A percentile compares a stretch with the other conserved stretches of the same genome.
Conservation (phyloP, 2,329 filamentous ascomycete species). For the Botryotinia narcissicola region DNA sequence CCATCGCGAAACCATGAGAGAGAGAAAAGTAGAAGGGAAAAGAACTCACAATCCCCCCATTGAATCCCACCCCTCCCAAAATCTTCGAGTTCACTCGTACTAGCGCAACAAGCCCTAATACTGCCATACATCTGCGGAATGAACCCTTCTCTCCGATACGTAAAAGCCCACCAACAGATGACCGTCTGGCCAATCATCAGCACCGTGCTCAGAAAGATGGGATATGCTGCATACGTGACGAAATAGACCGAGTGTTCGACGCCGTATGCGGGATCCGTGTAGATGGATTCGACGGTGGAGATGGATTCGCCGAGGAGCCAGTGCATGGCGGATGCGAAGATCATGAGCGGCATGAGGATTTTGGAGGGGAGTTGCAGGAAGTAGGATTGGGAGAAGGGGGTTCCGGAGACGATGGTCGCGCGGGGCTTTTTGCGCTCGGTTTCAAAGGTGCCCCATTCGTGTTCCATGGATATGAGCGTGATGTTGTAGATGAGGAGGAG, state of each 20-base stretch:
- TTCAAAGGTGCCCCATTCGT: conserved; percentile 30
- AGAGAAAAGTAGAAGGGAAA: too few species aligned
- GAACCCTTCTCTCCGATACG: conserved; percentile 27
- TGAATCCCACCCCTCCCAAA: conserved; percentile 24
- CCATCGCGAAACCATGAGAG: not conserved
- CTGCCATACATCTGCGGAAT: conserved; percentile 31
- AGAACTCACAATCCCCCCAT: conserved; percentile 28
- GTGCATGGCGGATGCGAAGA: conserved; percentile 27
- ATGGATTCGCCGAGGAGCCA: conserved; percentile 30
- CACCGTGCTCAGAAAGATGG: conserved; percentile 27
- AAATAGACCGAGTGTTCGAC: conserved; percentile 27
- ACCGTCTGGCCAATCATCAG: conserved; percentile 27
- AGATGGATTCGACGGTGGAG: conserved; percentile 26
- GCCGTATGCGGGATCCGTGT: conserved; percentile 21
- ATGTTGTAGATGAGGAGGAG: conserved; percentile 29
- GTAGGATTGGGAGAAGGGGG: conserved; percentile 27
- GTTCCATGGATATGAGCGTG: conserved; percentile 30
- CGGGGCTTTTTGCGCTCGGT: conserved; percentile 21
- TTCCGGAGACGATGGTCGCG: conserved; percentile 26
- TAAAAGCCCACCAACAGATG: conserved; percentile 30
- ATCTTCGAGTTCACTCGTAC: conserved; percentile 26
- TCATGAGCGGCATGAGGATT: conserved; percentile 26
- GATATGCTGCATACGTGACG: conserved; percentile 28
- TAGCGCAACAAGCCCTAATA: conserved; percentile 28
- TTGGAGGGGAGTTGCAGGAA: conserved; percentile 27